These are phyloP conservation scores for Ogataea hybrid DNA, from an alignment of 1,139 yeast species.

Conservation along the genomic window DNA sequence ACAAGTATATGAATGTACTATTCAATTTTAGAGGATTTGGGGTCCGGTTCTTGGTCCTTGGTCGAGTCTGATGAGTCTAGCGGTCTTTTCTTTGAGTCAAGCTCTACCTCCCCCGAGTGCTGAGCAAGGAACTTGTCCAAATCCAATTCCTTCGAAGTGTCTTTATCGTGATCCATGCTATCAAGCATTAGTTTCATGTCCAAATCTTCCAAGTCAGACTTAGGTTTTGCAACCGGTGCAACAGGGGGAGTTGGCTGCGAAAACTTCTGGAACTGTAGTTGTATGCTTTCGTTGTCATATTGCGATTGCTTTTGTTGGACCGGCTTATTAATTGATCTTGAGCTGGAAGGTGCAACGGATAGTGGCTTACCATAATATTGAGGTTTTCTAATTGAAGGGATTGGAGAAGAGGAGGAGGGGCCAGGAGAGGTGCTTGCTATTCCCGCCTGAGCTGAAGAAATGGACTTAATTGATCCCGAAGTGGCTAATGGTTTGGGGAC, in stretches of 20 bases:
- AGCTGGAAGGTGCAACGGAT: constrained; percentile 4
- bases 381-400: constrained; percentile 21
- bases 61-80: constrained; percentile 1
- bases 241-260: constrained; percentile 18
- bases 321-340: constrained; percentile 5
- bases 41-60: constrained; percentile 3
- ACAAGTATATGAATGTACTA: constrained; percentile 1
- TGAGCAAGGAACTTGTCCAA: constrained; percentile 20
- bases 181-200: constrained; percentile 28
- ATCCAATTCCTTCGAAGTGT: constrained; percentile 8
- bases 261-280: constrained; percentile 16
- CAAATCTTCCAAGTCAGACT: constrained; percentile 16
- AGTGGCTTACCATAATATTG: constrained; percentile 24
- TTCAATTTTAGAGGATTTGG: constrained; percentile 4
- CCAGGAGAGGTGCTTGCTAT: constrained; percentile 1
- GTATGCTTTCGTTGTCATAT: constrained; percentile 6
- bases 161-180: constrained; percentile 21
- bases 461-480: constrained; percentile 13
- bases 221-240: constrained; percentile 1
- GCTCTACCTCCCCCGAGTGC: constrained; percentile 14
- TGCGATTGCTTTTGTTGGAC: constrained; percentile 4
- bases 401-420: constrained; percentile 12
- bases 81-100: constrained; percentile 4
- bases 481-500: constrained; percentile 12
- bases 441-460: constrained; percentile 4